Evolutionary conservation across 2,329 filamentous ascomycete genomes (phyloP).

Genomic region (Penicillium palitans): DNA sequence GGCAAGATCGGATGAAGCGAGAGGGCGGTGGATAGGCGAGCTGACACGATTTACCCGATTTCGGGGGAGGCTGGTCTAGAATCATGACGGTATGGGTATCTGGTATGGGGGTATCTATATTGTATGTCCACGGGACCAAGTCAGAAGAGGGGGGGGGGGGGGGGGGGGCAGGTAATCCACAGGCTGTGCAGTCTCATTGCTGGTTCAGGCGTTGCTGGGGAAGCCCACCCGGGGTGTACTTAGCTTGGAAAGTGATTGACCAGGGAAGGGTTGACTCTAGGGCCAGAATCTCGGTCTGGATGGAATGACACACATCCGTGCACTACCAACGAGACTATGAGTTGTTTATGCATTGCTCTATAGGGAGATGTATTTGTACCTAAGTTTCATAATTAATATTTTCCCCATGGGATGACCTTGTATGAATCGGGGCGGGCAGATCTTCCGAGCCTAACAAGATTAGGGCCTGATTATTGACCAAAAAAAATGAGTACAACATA

Average conservation of each 20-base stretch:
- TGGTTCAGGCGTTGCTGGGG: slow-evolving; percentile 7
- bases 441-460: slow-evolving; percentile 10
- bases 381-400: slow-evolving; percentile 2
- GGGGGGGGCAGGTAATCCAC: background rate
- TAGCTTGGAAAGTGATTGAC: slow-evolving; percentile 14
- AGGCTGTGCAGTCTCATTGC: slow-evolving; percentile 12
- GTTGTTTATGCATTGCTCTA: slow-evolving; percentile 8
- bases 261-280: slow-evolving; percentile 7
- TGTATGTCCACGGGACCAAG: slow-evolving; percentile 4
- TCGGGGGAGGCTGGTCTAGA: slow-evolving; percentile 12
- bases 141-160: slow-evolving; percentile 4
- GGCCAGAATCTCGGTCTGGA: slow-evolving; percentile 8
- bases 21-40: slow-evolving; percentile 23
- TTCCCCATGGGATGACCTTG: slow-evolving; percentile 1
- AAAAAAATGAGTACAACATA: background rate
- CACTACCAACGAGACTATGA: slow-evolving; percentile 5
- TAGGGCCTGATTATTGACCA: slow-evolving; percentile 1
- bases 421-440: slow-evolving; percentile 1
- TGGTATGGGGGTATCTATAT: too few species aligned
- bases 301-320: slow-evolving; percentile 13
- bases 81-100: slow-evolving; percentile 4
- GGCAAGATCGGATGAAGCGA: slow-evolving; percentile 43
- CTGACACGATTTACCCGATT: slow-evolving; percentile 4
- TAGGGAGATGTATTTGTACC: slow-evolving; percentile 1
- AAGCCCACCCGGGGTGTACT: background rate